Evolutionary conservation across 2,329 filamentous ascomycete species (phyloP), one percentile per base, ranked within the genome.

Genomic region (Aspergillus ustus): DNA sequence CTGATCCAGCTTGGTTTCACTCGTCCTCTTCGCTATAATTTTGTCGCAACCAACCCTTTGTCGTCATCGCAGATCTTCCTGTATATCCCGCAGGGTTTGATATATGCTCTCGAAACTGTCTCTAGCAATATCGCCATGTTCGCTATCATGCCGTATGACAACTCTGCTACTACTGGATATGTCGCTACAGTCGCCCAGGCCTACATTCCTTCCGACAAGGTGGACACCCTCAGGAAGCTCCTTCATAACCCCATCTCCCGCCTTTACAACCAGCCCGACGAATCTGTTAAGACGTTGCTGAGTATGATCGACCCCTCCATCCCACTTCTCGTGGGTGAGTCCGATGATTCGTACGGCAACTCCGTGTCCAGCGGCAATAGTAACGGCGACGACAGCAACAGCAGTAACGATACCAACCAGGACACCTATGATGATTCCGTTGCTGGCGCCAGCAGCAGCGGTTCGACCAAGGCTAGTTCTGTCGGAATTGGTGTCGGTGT

Each of bases 1-100:
- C 78, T 91, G 68, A 89, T 97, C 68, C 92, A 97, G 74, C 84
- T 98, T 65, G 95, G 91, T 37, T 97, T 98, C 84, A 81, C 87
- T 56, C 90, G 88, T 72, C 85, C 86, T 1, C 84, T 96, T 68
- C 94, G 96, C 80, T 99, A 95, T 76, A 80, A 85, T 8, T 97
- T 96, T 73, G 91, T 98, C 29, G 88, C 90, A 11, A 82, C 81
- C 22, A 87, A 90, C 64, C 83, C 87, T 15, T 83, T 89, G 66
- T 91, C 93, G 19, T 90, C 92, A 5, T 87, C 87, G 44, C 94
- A 98, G 77, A 91, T 99, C 71, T 96, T 97, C 81, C 80, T 86
- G 57, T 91, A 87, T 66, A 81, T 97, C 4, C 93, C 93, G 0
- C 69, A 82, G 56, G 92, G 91, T 66, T 83, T 97, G 53, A 81